phyloP scores from a whole-genome alignment of 1,284 basidiomycete genomes.

The Rhodotorula mucilaginosa region DNA sequence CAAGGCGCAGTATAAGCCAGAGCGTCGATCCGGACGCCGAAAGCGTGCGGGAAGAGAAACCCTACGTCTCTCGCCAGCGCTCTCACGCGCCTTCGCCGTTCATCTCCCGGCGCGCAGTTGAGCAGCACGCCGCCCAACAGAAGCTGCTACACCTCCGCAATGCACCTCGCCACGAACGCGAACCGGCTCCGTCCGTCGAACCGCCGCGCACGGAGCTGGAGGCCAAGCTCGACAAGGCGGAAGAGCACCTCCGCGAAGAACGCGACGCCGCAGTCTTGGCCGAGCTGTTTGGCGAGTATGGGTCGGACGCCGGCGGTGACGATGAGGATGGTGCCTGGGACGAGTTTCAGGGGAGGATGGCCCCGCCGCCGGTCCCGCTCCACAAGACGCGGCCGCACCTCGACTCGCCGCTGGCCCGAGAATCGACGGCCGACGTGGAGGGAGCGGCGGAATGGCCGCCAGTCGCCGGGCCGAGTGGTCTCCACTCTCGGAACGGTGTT shows the following conservation, averaged over 20 bases:
- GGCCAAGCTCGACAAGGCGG: not conserved
- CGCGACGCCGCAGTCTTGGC: not conserved
- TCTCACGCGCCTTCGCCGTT: not conserved
- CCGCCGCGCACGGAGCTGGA: not conserved
- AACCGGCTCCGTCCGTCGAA: not conserved
- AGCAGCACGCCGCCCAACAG: not conserved
- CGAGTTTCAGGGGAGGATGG: not conserved
- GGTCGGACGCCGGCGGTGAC: not conserved
- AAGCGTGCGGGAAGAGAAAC: not conserved
- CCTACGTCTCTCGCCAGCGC: not conserved
- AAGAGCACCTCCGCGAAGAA: not conserved
- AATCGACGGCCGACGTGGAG: too few species aligned
- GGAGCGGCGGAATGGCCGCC: not conserved
- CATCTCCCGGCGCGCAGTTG: not conserved
- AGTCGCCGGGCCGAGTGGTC: not conserved
- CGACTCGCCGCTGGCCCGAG: not conserved
- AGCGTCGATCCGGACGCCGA: not conserved
- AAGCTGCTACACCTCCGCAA: not conserved
- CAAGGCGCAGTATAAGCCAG: not conserved
- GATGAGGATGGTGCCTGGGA: not conserved
- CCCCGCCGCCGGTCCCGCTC: not conserved
- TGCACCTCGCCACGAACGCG: not conserved
- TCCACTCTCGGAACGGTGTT: not conserved
- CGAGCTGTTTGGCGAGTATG: not conserved
- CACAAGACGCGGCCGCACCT: not conserved